A percentile compares a stretch with the other conserved stretches of the same genome.
These are phyloP conservation scores for Boletus pseudo-olivaceus DNA, from an alignment of 768 basidiomycete genomes.

Conservation along the genomic window DNA sequence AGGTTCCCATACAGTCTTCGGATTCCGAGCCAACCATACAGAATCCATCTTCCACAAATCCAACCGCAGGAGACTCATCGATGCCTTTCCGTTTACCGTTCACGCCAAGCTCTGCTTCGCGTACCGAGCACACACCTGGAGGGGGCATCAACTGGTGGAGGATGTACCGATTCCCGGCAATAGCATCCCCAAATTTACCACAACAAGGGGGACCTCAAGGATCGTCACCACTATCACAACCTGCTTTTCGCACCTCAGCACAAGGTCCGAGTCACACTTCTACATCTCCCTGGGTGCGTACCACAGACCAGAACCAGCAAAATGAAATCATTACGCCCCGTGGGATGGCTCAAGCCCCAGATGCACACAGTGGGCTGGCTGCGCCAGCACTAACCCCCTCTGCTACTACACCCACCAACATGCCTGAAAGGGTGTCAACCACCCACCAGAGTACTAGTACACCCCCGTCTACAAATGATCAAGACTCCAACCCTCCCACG, in stretches of 20 bases:
- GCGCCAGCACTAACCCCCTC: constrained; percentile 4
- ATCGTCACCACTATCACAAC: constrained; percentile 25
- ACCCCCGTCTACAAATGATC: constrained; percentile 6
- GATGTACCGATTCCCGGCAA: constrained; percentile 76
- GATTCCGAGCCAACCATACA: background rate
- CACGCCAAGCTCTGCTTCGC: constrained; percentile 29
- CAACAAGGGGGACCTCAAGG: constrained; percentile 16
- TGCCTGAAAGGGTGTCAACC: constrained; percentile 15
- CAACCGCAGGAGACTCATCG: constrained; percentile 14
- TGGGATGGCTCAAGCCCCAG: constrained; percentile 11
- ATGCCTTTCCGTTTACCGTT: constrained; percentile 33
- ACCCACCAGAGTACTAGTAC: constrained; percentile 7
- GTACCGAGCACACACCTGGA: constrained; percentile 38
- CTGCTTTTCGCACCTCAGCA: constrained; percentile 14
- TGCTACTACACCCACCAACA: constrained; percentile 14
- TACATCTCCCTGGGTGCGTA: constrained; percentile 15
- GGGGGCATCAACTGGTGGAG: constrained; percentile 77
- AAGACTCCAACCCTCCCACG: constrained; percentile 15
- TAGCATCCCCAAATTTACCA: constrained; percentile 38
- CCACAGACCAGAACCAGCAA: constrained; percentile 16
- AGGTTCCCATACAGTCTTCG: background rate
- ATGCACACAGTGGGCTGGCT: constrained; percentile 17
- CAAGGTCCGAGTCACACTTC: constrained; percentile 22
- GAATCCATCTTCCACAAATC: constrained; percentile 1
- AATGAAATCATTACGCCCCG: constrained; percentile 18